Evolutionary conservation across 805 yeast species (phyloP), one percentile per base, ranked within the genome.

Genomic region (Priceomyces haplophilus): DNA sequence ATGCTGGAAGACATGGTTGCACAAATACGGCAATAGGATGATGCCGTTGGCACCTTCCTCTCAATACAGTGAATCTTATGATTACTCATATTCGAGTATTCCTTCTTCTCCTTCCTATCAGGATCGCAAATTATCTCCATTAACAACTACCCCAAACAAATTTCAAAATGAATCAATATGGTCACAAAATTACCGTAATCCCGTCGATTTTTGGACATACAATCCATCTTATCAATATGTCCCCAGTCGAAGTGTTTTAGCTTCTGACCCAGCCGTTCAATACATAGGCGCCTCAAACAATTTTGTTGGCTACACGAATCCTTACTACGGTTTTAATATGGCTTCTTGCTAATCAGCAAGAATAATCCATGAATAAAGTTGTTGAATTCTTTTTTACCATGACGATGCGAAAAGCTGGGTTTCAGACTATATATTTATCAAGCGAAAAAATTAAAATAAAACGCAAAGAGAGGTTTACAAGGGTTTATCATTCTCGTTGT

Each of bases 1-100:
- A 47, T 71, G 75, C 47, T 71, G 75, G 75, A 56, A 51, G 17
- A 65, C 74, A 25, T 71, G 76, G 76, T 47, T 67, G 42, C 64
- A 61, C 10, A 69, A 66, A 49, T 63, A 59, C 51, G 50, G 53
- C 40, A 24, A 29, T 4, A 40, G 29, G 15, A 15, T 32, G 31
- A 31, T 25, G 8, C 25, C 40, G 17, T 29, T 23, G 12, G 16
- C 44, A 17, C 33, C 47, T 31, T 17, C 41, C 4, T 13, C 31
- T 34, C 45, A 35, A 36, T 31, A 27, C 13, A 19, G n/a, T 12
- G 30, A 35, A 3, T 25, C 44, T 8, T 8, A 24, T 18, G 38
- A 39, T 39, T 23, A 34, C 25, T 24, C 44, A 6, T 41, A 41
- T 20, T 42, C 45, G 21, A 53, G 51, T 32, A 41, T 51, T 19